These are phyloP conservation scores for Hypoxylon lienhwacheense DNA, from an alignment of 495 filamentous ascomycete genomes.

Conservation along the genomic window DNA sequence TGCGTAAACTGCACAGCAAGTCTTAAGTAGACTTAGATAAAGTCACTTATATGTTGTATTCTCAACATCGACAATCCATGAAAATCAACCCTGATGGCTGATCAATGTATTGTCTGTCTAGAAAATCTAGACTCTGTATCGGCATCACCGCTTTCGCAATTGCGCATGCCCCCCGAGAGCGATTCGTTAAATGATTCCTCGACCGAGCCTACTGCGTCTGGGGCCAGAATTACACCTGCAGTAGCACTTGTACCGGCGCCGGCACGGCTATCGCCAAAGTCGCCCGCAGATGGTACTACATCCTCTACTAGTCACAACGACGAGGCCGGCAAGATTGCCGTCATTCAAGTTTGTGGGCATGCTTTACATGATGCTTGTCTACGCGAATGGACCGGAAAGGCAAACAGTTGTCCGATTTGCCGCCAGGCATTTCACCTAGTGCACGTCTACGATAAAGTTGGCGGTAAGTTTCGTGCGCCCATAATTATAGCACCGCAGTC, in stretches of 20 bases:
- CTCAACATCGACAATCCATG: slow-evolving; percentile 36
- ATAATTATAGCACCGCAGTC: slow-evolving; percentile 3
- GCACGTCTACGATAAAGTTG: slow-evolving; percentile 72
- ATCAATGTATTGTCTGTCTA: slow-evolving; percentile 95
- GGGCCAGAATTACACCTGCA: slow-evolving; percentile 34
- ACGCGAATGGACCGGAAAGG: slow-evolving; percentile 88
- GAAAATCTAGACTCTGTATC: slow-evolving; percentile 71
- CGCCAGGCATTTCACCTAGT: slow-evolving; percentile 88
- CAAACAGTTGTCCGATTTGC: slow-evolving; percentile 97
- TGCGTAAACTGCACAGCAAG: slow-evolving; percentile 19
- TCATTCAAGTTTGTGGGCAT: slow-evolving; percentile 75
- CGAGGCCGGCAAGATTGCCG: slow-evolving; percentile 47
- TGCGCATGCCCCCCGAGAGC: slow-evolving; percentile 16
- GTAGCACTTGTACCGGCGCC: too few relatives aligned
- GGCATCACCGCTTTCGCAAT: slow-evolving; percentile 31
- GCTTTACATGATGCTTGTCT: slow-evolving; percentile 89
- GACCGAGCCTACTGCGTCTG: slow-evolving; percentile 10
- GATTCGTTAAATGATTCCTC: slow-evolving; percentile 13
- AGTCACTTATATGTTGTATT: slow-evolving; percentile 44
- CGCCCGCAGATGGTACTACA: slow-evolving; percentile 42
- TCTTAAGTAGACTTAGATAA: slow-evolving; percentile 29
- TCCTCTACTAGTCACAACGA: slow-evolving; percentile 30
- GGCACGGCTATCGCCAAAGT: slow-evolving; percentile 39
- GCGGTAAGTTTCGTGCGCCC: slow-evolving; percentile 62
- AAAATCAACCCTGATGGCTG: slow-evolving; percentile 65